A percentile compares a stretch with the other conserved stretches of the same genome.
phyloP scores from a whole-genome alignment of 2,329 filamentous ascomycete genomes.

The Penicillium palitans region DNA sequence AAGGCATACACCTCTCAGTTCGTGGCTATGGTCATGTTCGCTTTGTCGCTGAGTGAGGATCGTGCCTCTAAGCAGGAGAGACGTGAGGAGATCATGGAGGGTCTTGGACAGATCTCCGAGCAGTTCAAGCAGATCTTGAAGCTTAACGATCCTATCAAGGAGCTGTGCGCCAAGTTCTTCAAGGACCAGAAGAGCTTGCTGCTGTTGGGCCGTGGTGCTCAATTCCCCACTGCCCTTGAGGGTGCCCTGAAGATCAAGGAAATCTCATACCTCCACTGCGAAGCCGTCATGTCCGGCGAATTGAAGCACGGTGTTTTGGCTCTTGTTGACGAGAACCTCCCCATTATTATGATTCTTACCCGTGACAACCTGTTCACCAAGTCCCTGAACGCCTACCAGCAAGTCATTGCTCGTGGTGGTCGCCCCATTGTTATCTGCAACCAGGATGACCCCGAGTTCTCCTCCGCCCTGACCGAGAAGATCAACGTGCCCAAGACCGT shows the following conservation, averaged over 20 bases:
- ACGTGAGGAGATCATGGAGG: constrained; percentile 94
- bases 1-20: constrained; percentile 99
- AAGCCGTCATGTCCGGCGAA: constrained; percentile 99
- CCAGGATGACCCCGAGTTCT: constrained; percentile 83
- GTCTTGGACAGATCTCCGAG: constrained; percentile 78
- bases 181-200: constrained; percentile 96
- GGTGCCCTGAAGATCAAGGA: constrained; percentile 99
- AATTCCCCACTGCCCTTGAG: constrained; percentile 93
- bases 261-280: constrained; percentile 98
- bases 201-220: constrained; percentile 88
- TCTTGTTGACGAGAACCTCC: constrained; percentile 95
- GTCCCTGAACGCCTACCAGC: constrained; percentile 99
- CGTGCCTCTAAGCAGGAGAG: constrained; percentile 90
- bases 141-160: constrained; percentile 91
- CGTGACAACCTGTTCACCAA: constrained; percentile 96
- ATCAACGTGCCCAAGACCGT: constrained; percentile 97
- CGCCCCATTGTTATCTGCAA: constrained; percentile 99
- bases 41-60: constrained; percentile 92
- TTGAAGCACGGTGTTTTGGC: constrained; percentile 98
- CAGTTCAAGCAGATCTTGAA: constrained; percentile 92
- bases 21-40: constrained; percentile 99
- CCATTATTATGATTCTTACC: constrained; percentile 99
- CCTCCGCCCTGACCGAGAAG: constrained; percentile 83
- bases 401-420: constrained; percentile 93
- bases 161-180: constrained; percentile 87